A percentile compares a stretch with the other conserved stretches of the same genome.
phyloP scores from a whole-genome alignment of 2,329 filamentous ascomycete species.

The Colletotrichum filicis region DNA sequence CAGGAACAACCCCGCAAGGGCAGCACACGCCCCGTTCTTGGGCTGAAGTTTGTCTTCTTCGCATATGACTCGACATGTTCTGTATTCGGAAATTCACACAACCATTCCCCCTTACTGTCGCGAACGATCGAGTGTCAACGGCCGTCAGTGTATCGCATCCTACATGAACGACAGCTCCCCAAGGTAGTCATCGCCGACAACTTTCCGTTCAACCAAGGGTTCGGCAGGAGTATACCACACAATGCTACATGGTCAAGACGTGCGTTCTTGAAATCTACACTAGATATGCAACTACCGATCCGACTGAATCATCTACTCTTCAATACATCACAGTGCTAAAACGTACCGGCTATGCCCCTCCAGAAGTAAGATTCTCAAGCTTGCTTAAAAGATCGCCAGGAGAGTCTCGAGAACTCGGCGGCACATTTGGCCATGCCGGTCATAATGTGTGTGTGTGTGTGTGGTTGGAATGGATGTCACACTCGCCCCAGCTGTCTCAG shows the following conservation, averaged over 20 bases:
- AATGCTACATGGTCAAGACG: not conserved
- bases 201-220: not conserved
- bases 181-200: not conserved
- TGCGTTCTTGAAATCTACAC: not conserved
- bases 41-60: not conserved
- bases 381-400: not conserved
- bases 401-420: not conserved
- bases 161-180: not conserved
- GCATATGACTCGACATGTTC: conserved; percentile 3
- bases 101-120: not conserved
- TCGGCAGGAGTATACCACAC: not conserved
- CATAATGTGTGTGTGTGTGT: not conserved
- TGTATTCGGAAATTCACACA: not conserved
- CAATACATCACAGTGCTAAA: no score
- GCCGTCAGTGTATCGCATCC: not conserved
- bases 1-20: not conserved
- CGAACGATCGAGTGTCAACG: no score
- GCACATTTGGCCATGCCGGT: not conserved
- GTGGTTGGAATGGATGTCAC: not conserved
- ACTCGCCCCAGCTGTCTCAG: not conserved
- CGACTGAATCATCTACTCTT: not conserved
- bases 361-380: no score
- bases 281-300: not conserved
- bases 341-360: no score
- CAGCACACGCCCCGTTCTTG: not conserved